Conservation (phyloP, 2,329 filamentous ascomycete species). For the Fusarium transvaalense region DNA sequence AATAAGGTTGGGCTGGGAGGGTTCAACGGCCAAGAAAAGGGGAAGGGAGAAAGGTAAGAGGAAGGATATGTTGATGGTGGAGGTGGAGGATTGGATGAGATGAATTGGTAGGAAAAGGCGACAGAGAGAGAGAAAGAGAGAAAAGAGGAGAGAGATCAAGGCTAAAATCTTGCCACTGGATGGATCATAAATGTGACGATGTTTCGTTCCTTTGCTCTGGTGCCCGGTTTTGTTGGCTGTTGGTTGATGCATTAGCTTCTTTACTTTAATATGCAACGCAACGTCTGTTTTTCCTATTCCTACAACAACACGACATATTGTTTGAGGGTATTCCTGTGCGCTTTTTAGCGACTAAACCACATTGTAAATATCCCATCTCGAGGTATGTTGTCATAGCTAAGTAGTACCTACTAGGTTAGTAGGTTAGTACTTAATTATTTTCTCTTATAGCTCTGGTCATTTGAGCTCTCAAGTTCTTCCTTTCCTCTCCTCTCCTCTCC, state of each 20-base stretch:
- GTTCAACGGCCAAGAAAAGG: constrained; percentile 11
- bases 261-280: neutral
- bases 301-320: neutral
- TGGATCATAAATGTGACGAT: constrained; percentile 25
- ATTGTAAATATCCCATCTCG: no score
- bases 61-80: constrained; percentile 15
- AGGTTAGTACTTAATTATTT: neutral
- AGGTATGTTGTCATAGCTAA: constrained; percentile 3
- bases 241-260: constrained; percentile 8
- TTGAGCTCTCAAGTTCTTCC: constrained; percentile 37
- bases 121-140: neutral
- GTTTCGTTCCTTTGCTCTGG: constrained; percentile 10
- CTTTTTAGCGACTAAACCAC: neutral
- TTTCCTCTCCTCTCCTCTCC: constrained; percentile 40
- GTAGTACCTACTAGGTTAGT: no score
- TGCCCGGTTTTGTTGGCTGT: constrained; percentile 33
- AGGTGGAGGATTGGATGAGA: constrained; percentile 36
- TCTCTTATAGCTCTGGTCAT: constrained; percentile 22
- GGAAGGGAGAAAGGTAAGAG: constrained; percentile 10
- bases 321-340: neutral
- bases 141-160: constrained; percentile 37
- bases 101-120: constrained; percentile 13
- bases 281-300: neutral
- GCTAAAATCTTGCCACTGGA: constrained; percentile 38
- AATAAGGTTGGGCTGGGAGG: constrained; percentile 11